Evolutionary conservation across 2,329 filamentous ascomycete species (phyloP).

Genomic region (Stagonosporopsis cucurbitacearum): DNA sequence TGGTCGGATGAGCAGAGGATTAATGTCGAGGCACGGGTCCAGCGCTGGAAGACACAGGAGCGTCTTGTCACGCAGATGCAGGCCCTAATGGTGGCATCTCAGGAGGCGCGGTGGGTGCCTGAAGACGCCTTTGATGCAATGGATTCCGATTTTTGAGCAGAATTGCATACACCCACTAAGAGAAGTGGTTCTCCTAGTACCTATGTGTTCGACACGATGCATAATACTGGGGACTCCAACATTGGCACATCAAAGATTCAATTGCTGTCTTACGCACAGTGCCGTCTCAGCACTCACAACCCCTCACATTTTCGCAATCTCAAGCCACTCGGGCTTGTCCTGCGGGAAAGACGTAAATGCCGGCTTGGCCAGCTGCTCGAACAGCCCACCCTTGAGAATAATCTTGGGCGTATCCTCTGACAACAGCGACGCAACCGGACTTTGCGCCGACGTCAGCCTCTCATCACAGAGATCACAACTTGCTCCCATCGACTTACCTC

Average conservation of each 20-base stretch:
- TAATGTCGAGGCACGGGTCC: constrained; percentile 24
- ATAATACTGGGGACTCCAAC: neutral
- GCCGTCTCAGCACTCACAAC: neutral
- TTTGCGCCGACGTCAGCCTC: constrained; percentile 6
- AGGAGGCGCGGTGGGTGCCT: constrained; percentile 28
- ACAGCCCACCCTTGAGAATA: constrained; percentile 37
- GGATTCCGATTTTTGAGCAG: constrained; percentile 22
- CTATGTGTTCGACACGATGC: neutral
- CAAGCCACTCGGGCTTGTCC: constrained; percentile 34
- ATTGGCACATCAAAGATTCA: neutral
- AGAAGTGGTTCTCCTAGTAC: neutral
- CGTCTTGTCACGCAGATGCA: constrained; percentile 26
- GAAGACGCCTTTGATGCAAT: constrained; percentile 38
- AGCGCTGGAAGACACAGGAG: constrained; percentile 33
- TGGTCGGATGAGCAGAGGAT: constrained; percentile 32
- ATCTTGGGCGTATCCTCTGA: constrained; percentile 24
- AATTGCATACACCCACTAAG: neutral
- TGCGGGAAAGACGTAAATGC: constrained; percentile 26
- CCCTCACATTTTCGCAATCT: constrained; percentile 5
- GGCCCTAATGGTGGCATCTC: constrained; percentile 25
- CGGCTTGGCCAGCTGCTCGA: constrained; percentile 30
- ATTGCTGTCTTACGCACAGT: neutral
- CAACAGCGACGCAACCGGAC: constrained; percentile 31
- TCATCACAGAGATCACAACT: neutral
- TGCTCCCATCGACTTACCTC: constrained; percentile 20